A percentile compares a stretch with the other conserved stretches of the same genome.
Evolutionary conservation across 176 grass and related monocot genomes (phyloP).

Genomic region (Microstegium vimineum): DNA sequence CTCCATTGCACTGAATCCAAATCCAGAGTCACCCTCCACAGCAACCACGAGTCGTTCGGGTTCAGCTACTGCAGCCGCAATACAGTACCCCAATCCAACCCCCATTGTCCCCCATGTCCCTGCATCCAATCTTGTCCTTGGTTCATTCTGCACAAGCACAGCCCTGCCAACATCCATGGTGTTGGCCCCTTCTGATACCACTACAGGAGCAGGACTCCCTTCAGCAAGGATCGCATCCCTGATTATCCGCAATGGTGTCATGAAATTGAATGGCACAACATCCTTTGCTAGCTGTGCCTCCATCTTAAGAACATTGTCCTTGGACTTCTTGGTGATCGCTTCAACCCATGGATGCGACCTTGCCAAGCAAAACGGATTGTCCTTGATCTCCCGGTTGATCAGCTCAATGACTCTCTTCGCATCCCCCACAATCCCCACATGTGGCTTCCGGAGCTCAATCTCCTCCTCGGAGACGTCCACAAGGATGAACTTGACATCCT

Average conservation of each 20-base stretch:
- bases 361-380: constrained; percentile 76
- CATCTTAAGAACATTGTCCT: constrained; percentile 76
- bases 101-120: constrained; percentile 98
- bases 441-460: constrained; percentile 79
- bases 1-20: constrained; percentile 97
- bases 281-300: constrained; percentile 65
- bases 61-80: constrained; percentile 74
- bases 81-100: constrained; percentile 87
- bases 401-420: constrained; percentile 59
- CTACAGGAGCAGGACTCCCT: constrained; percentile 63
- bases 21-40: constrained; percentile 94
- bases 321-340: constrained; percentile 74
- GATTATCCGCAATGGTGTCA: constrained; percentile 87
- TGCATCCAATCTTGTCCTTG: constrained; percentile 87
- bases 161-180: constrained; percentile 93
- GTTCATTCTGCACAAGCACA: constrained; percentile 94
- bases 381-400: constrained; percentile 85
- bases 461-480: constrained; percentile 73
- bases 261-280: constrained; percentile 90
- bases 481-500: constrained; percentile 93
- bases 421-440: constrained; percentile 69
- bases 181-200: constrained; percentile 88
- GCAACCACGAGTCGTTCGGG: constrained; percentile 78
- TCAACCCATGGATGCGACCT: constrained; percentile 79
- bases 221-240: constrained; percentile 72